Base-by-base conservation (phyloP, 2,329 filamentous ascomycete genomes). In the Mariannaea sp. region DNA sequence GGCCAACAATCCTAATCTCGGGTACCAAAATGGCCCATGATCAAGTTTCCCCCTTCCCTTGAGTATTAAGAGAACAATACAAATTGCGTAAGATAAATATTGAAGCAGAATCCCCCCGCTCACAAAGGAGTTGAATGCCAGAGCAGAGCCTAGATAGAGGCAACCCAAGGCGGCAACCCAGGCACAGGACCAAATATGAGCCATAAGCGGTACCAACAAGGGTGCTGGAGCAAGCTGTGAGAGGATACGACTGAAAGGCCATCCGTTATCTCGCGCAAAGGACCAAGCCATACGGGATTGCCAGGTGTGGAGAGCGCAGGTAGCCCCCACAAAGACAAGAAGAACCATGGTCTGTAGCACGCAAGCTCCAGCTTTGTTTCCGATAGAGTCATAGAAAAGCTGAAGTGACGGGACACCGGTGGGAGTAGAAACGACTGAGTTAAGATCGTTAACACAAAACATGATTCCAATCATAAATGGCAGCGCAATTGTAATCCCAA, bases 271-370 rank as follows among this genome's bases (percentile, higher is more conserved):
- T 14, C 43, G 29, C 3, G 33, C 35, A 19, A 53, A 40, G 10
- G 35, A 41, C 49, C 35, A 53, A 3, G 49, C 49, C 27, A 53
- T 36, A 13, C 49, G 49, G 3, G 49, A 46, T 22, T 53, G 36
- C 49, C 49, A 53, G 2, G 49, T 42, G 17, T 53, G 49, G 14
- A 47, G 17, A 12, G 27, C 22, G 6, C 9, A 17, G 13, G n/a
- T 32, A 2, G 29, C 46, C 20, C 19, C 36, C 12, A n/a, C 8
- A 13, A 41, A 40, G 5, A 33, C 12, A 9, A 35, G n/a, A 1
- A 49, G 13, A 1, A 49, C 29, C 8, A 41, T n/a, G 8, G 24
- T 41, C 9, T 49, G n/a, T 20, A 49, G 36, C 5, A 35, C 3
- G n/a, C 26, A 41, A 6, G 43, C 49, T 7, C 10, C 49, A 2